Base-by-base conservation (phyloP, 75 land plant species). In the Adiantum capillusveneris region DNA sequence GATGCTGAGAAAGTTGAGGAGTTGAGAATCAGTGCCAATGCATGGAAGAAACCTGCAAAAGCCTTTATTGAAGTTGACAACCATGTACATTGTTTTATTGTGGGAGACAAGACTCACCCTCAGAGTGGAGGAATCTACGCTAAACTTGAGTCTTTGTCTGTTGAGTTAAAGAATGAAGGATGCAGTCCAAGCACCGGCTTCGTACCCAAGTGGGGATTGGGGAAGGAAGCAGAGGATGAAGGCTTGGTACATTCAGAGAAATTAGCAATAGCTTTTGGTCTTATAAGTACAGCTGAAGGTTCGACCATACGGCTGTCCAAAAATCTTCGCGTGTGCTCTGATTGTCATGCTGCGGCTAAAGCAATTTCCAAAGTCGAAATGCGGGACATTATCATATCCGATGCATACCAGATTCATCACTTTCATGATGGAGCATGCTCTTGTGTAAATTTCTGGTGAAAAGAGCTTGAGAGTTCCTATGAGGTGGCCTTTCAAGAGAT, bases 221-320 rank as follows among this genome's bases (percentile, higher is more conserved):
- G 77, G 64, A 84, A 84, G 56, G 84, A 84, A 37, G 44, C 34
- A 26, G 22, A 73, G 26, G 70, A 77, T 0, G 74, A 78, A 56
- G 64, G 74, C 13, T 5, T 34, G 37, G 9, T 34, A 34, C 90
- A 83, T 56, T 79, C 85, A 62, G 94, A 88, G 66, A 82, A 67
- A 64, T 42, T 88, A 53, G 94, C 90, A 13, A 83, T 86, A 25
- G 94, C 94, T 39, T 88, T 79, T 59, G 90, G 90, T 9, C 66
- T 88, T 24, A 67, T 86, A 39, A 82, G 69, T 58, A 84, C 75
- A 2, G 68, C 78, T 29, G 78, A 75, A 0, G 90, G 84, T 1
- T 65, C 77, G 6, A 61, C 75, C 34, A 77, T 88, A 44, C 71
- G 84, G 31, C 69, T 83, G 41, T 73, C 79, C 1, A 86, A 86